A percentile compares a stretch with the other conserved stretches of the same genome.
Conservation (phyloP, 2,329 filamentous ascomycete genomes). For the Clonostachys rosea region DNA sequence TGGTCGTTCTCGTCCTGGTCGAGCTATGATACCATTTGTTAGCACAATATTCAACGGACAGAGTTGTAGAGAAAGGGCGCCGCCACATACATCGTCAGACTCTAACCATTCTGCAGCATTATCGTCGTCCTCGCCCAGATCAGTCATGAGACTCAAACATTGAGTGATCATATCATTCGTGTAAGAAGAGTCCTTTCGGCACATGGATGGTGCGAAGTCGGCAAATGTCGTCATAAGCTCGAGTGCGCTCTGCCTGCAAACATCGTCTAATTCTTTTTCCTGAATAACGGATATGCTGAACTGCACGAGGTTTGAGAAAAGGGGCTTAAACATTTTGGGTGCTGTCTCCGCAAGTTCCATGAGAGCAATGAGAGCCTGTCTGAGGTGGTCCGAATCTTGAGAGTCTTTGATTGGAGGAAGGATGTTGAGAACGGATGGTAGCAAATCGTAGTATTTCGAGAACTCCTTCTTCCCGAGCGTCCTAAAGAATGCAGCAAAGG, state of each 20-base stretch:
- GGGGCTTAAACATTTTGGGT: conserved; percentile 92
- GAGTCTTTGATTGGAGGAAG: conserved; percentile 90
- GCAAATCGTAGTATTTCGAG: conserved; percentile 78
- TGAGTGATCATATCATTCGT: conserved; percentile 97
- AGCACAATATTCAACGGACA: background rate
- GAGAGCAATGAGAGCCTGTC: conserved; percentile 81
- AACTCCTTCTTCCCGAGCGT: conserved; percentile 85
- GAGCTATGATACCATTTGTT: conserved; percentile 45
- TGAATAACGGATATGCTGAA: conserved; percentile 93
- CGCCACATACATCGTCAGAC: conserved; percentile 72
- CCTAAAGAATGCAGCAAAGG: conserved; percentile 93
- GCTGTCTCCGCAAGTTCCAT: conserved; percentile 94
- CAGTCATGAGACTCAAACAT: conserved; percentile 96
- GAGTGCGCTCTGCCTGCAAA: conserved; percentile 88
- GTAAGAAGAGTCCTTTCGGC: conserved; percentile 88
- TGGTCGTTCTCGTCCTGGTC: conserved; percentile 94
- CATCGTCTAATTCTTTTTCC: conserved; percentile 89
- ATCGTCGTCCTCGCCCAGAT: conserved; percentile 90
- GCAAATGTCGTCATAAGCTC: conserved; percentile 98
- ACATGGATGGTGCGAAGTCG: conserved; percentile 90
- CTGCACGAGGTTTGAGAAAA: conserved; percentile 90
- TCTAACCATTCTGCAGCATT: conserved; percentile 91
- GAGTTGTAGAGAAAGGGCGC: too few species aligned
- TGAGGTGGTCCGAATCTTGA: conserved; percentile 85
- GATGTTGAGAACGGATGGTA: conserved; percentile 91